Conservation (phyloP, 2,329 filamentous ascomycete species). For the Phaeosphaeria sp. region DNA sequence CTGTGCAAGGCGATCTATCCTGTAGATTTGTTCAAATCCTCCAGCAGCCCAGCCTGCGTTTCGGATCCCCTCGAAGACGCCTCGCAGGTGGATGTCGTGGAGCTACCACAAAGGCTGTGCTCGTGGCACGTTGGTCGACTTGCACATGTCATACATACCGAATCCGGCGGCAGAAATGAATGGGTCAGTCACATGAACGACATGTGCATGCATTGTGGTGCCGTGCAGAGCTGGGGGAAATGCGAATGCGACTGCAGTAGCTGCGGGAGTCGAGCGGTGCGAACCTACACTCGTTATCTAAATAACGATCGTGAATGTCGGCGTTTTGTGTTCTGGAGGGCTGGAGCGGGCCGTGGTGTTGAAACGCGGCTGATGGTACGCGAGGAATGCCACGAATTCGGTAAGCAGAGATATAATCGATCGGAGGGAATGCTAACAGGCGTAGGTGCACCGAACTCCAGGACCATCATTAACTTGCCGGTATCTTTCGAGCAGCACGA, state of each 20-base stretch:
- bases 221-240: constrained; percentile 29
- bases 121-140: constrained; percentile 44
- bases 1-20: constrained; percentile 42
- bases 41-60: constrained; percentile 36
- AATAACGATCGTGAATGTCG: constrained; percentile 34
- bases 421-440: neutral
- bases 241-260: constrained; percentile 42
- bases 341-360: neutral
- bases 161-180: constrained; percentile 27
- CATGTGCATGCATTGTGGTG: constrained; percentile 47
- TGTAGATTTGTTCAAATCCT: constrained; percentile 35
- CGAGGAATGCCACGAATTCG: constrained; percentile 24
- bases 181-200: constrained; percentile 33
- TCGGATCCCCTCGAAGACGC: constrained; percentile 10
- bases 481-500: constrained; percentile 17
- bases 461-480: constrained; percentile 24
- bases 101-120: constrained; percentile 41
- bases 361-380: constrained; percentile 28
- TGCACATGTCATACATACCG: constrained; percentile 26
- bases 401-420: constrained; percentile 14
- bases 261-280: constrained; percentile 33
- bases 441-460: constrained; percentile 8
- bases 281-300: constrained; percentile 41
- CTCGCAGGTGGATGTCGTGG: constrained; percentile 26
- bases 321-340: constrained; percentile 34